Base-by-base conservation (phyloP, 768 basidiomycete genomes). In the Suillus discolor region DNA sequence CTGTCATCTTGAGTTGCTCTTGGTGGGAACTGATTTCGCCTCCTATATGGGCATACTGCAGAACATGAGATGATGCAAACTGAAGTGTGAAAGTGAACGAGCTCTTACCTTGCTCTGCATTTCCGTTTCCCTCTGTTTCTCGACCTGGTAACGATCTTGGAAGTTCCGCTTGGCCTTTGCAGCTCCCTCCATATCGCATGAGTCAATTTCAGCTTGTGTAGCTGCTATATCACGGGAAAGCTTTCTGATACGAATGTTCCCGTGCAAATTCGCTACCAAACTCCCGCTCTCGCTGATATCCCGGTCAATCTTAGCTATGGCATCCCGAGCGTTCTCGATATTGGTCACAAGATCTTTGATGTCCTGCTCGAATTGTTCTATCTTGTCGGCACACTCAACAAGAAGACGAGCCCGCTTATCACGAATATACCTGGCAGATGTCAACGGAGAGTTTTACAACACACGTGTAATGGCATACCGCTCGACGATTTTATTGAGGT, bases 151-250 rank as follows among this genome's bases (percentile, higher is more conserved):
- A 71, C 90, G 87, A 61, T 89, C 87, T 63, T 96, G 88, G 76
- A 97, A 99, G 65, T 89, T 91, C 65, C 90, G 84, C 74, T 89
- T 88, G 25, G 94, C 92, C 73, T 87, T 92, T 23, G 90, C 91
- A 23, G 94, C 93, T 67, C 87, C 89, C 69, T 96, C 94, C 79
- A 98, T 85, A 76, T 98, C 93, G 65, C 87, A 83, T 7, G 81
- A 79, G 55, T 89, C 88, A 63, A 97, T 91, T 75, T 95, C 84
- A 13, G 79, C 81, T 72, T 93, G 87, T 8, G 89, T 87, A 1
- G 81, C 80, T 36, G 79, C 80, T 36, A 97, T 91, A 62, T 93
- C 87, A 55, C 82, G 80, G 63, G 83, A 81, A 28, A 94, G 81
- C 71, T 85, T 85, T 65, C 94, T 83, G 62, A 93, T 87, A 5